These are phyloP conservation scores for Solanum pennellii DNA, from an alignment of 257 asterid genomes.

Conservation along the genomic window DNA sequence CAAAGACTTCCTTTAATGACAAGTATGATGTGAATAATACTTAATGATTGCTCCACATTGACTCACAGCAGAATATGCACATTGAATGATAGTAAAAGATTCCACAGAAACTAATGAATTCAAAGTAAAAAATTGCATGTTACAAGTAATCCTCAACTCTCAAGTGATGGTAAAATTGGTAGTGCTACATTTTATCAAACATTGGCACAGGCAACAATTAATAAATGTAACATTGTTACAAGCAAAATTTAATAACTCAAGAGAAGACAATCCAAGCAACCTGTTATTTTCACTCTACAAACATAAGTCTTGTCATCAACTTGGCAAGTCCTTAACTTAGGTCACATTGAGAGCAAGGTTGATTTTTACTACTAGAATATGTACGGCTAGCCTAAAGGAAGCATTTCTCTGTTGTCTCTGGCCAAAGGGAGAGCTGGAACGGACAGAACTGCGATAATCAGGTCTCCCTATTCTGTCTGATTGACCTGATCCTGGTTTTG, in stretches of 20 bases:
- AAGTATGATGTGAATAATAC: neutral
- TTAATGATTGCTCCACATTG: neutral
- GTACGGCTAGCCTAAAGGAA: neutral
- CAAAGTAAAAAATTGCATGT: no score
- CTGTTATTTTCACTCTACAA: slow-evolving; percentile 5
- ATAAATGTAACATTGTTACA: neutral
- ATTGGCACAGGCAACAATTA: neutral
- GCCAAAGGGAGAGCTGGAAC: slow-evolving; percentile 10
- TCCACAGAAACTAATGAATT: no score
- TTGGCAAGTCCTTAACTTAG: neutral
- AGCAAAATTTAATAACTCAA: neutral
- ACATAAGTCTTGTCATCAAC: neutral
- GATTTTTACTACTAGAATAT: neutral
- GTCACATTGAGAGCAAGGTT: neutral
- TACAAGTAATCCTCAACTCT: no score
- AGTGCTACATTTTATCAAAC: neutral
- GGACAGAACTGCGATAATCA: neutral
- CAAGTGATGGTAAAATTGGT: no score
- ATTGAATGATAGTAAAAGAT: neutral
- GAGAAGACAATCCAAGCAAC: neutral
- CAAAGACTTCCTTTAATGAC: neutral
- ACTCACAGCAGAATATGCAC: neutral
- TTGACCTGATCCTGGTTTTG: slow-evolving; percentile 10
- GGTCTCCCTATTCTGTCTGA: slow-evolving; percentile 21
- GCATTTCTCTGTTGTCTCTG: slow-evolving; percentile 8